Evolutionary conservation across 2,329 filamentous ascomycete genomes (phyloP), one percentile per base, ranked within the genome.

Genomic region (Cordyceps sp.): DNA sequence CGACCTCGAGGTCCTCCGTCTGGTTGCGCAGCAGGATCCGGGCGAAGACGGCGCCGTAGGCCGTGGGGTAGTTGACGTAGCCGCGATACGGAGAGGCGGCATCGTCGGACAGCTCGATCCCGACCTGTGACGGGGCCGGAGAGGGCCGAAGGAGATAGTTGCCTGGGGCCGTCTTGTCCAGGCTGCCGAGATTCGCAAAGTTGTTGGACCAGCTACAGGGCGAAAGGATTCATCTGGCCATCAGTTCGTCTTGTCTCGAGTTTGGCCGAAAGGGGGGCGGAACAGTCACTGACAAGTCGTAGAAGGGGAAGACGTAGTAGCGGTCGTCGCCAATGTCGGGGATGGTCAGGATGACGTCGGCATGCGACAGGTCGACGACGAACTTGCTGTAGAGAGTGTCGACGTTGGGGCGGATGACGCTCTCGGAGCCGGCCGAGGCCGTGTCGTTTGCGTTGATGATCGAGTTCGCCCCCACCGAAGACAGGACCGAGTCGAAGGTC

Each of bases 181-280:
- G 30, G 29, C 30, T 40, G 7, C 47, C 44, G 13, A 52, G 21
- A 22, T 46, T 48, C 22, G 42, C 44, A 34, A 44, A 42, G 37
- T 50, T 49, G 29, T 50, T 42, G 16, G 40, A 46, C 26, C 42
- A 50, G 19, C 44, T 46, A 15, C 16, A 27, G 27, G 16, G 16
- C 27, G 14, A 12, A n/a, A 13, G 17, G 8, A 3, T n/a, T n/a
- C n/a, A n/a, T n/a, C n/a, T n/a, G n/a, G n/a, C n/a, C 10, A 16
- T 19, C 4, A 20, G 27, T 19, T 4, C 15, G n/a, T 15, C 25
- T 8, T 26, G 9, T 15, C 13, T 26, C 25, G 15, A 14, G 12
- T 8, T 4, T 28, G 6, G 5, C 14, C 26, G 14, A 15, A 27
- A 6, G 5, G 5, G 16, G 16, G 19, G 16, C 6, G 5, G 12